Evolutionary conservation across 768 basidiomycete species (phyloP), one percentile per base, ranked within the genome.

Genomic region (Mycena polygramma): DNA sequence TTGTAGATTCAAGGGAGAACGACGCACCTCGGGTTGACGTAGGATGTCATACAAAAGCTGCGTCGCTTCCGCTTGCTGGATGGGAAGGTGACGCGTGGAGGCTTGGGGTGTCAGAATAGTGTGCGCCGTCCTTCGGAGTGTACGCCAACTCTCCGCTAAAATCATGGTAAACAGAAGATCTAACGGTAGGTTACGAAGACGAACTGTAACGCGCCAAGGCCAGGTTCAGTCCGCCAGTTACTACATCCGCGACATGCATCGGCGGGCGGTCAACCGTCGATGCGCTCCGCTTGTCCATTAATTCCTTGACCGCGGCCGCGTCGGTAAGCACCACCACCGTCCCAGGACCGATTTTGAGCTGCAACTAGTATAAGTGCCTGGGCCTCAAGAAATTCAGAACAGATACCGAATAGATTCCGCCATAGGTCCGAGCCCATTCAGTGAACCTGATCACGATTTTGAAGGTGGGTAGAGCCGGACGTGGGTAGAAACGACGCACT

Each of bases 381-480:
- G 43, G 60, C 70, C 13, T 36, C 10, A n/a, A 37, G 14, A 37
- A 7, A 14, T 45, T 11, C 14, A 57, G n/a, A 17, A 24, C n/a
- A 14, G 64, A 54, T 26, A 71, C 75, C 10, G 77, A 78, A 63
- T 75, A 78, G 37, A 80, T 70, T 2, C 77, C 77, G 9, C 79
- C 79, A 51, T 79, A 78, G 49, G 48, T 53, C 24, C 69, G 64
- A 4, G 79, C 77, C 79, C 78, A 79, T 69, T 77, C 75, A 3
- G 77, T 77, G 36, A 80, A 75, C 49, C 76, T 80, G 26, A 19
- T n/a, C n/a, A 39, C 39, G 13, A 39, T 7, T 13, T 13, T 3
- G n/a, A 30, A 26, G 19, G 2, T 35, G 11, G 3, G 11, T 60
- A 24, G 7, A 11, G n/a, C 17, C 7, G 7, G 15, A 41, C 5